Evolutionary conservation across 305 asterid genomes (phyloP).

Genomic region (Withania somnifera): DNA sequence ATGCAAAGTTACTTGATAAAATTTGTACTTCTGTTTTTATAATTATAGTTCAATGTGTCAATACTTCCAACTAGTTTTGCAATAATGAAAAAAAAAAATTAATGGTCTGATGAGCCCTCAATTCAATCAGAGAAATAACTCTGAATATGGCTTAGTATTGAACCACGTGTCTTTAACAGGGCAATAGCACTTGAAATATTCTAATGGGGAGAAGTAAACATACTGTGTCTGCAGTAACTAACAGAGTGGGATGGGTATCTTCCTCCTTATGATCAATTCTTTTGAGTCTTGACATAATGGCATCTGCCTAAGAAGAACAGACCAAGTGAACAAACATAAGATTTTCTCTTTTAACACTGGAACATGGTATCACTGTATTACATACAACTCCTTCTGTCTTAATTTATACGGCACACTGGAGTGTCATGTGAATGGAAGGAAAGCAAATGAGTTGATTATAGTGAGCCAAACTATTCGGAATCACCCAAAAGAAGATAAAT

Average conservation of each 20-base stretch:
- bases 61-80: neutral
- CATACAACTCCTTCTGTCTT: neutral
- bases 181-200: neutral
- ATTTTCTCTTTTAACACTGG: neutral
- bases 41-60: neutral
- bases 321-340: neutral
- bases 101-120: neutral
- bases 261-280: constrained; percentile 22
- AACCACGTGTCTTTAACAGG: neutral
- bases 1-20: neutral
- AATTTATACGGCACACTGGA: neutral
- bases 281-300: constrained; percentile 42
- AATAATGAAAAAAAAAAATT: neutral
- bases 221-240: constrained; percentile 87
- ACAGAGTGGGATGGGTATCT: constrained; percentile 33
- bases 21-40: neutral
- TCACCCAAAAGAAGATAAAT: neutral
- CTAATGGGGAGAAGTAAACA: constrained; percentile 9
- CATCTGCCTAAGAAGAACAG: constrained; percentile 52
- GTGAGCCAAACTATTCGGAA: neutral
- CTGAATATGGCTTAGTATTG: neutral
- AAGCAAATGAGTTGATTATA: neutral
- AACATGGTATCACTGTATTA: neutral
- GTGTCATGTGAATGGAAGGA: neutral
- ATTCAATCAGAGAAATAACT: neutral